Evolutionary conservation across 1,284 basidiomycete species (phyloP), one percentile per base, ranked within the genome.

Genomic region (Coniferiporia sulphurascens): DNA sequence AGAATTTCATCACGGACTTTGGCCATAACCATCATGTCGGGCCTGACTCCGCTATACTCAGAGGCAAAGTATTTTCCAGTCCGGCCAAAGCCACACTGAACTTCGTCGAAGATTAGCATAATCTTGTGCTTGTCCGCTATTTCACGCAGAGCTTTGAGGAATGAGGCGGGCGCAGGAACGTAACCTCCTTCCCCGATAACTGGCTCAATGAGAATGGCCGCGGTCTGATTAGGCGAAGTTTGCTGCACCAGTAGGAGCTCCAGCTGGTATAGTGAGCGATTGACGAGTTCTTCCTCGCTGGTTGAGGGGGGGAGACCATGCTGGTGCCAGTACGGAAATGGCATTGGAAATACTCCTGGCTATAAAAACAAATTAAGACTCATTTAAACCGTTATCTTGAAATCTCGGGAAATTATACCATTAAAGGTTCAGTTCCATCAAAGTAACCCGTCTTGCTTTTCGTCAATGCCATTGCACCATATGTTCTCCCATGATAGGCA

Each of bases 281-380:
- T 71, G 53, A 89, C 82, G 35, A 95, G 81, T 64, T 86, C 81
- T 22, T 85, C 79, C 62, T 83, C 76, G 12, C 85, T 76, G 0
- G 91, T 89, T 35, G 78, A 76, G 2, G 80, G 77, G 1, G 85
- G 74, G 3, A 90, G 70, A 51, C 86, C 87, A 62, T 88, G 77
- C 68, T 95, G 91, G 73, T 97, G 92, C 90, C 94, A 98, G 78
- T 89, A 98, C 0, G 95, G 96, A 80, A 85, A 99, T 0, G 93
- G 85, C 7, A 86, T 83, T 0, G 85, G 78, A 74, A 86, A 94
- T 4, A 90, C 89, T 8, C 94, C 92, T 41, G 91, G 90, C 92
- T 94, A 68, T 27, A 36, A 34, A 60, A 43, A 52, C 19, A 15
- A 32, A n/a, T 41, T 53, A 51, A 13, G 27, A 44, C 62, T 58